phyloP scores from a whole-genome alignment of 371 early-diverging fungal species.

The Actinomortierella ambigua region DNA sequence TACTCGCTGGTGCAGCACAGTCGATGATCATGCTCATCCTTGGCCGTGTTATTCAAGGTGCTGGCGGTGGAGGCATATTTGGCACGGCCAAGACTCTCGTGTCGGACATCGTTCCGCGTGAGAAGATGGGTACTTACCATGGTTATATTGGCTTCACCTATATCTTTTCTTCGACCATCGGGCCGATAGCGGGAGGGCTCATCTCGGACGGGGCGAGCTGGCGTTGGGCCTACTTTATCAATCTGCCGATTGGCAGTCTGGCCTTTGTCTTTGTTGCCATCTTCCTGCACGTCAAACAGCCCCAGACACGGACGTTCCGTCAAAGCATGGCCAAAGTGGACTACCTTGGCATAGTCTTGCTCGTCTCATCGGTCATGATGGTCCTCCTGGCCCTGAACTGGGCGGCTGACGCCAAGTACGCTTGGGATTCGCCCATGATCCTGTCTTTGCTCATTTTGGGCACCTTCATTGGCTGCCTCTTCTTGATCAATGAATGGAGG shows the following conservation, averaged over 20 bases:
- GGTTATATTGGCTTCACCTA: conserved; percentile 59
- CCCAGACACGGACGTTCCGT: conserved; percentile 34
- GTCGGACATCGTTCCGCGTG: conserved; percentile 62
- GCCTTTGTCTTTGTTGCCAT: conserved; percentile 47
- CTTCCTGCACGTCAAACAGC: conserved; percentile 50
- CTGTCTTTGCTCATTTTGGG: no score
- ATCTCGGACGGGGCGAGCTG: conserved; percentile 20
- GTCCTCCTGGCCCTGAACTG: conserved; percentile 57
- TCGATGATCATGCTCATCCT: conserved; percentile 63
- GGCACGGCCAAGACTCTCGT: conserved; percentile 69
- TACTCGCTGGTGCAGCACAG: conserved; percentile 50
- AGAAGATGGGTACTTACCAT: conserved; percentile 63
- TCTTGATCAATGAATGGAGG: no score
- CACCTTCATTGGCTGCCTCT: no score
- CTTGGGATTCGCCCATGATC: conserved; percentile 52
- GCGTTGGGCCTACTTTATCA: conserved; percentile 54
- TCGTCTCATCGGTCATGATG: conserved; percentile 49
- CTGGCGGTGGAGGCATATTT: conserved; percentile 73
- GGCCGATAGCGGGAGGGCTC: conserved; percentile 24
- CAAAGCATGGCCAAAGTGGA: conserved; percentile 53
- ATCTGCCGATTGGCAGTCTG: conserved; percentile 52
- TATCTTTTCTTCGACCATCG: conserved; percentile 58
- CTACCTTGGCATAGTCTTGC: conserved; percentile 48
- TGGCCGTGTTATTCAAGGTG: conserved; percentile 54
- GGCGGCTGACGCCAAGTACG: conserved; percentile 54